These are phyloP conservation scores for Monascus ruber DNA, from an alignment of 2,329 filamentous ascomycete genomes.

Conservation along the genomic window DNA sequence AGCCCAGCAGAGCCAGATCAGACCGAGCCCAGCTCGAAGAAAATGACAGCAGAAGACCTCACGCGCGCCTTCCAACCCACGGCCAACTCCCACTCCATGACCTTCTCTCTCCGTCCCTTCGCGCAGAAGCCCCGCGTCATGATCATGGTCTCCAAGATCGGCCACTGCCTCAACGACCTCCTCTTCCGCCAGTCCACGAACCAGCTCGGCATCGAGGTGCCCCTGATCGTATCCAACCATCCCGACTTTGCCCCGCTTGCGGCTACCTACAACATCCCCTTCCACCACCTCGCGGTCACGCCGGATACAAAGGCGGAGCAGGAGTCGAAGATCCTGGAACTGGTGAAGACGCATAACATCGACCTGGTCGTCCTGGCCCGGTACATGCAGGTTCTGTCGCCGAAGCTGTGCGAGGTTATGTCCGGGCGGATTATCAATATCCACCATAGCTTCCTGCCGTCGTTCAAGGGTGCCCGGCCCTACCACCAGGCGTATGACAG, in stretches of 20 bases:
- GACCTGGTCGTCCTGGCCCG: conserved; percentile 72
- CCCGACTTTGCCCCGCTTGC: conserved; percentile 60
- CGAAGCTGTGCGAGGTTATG: conserved; percentile 64
- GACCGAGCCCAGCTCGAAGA: conserved; percentile 31
- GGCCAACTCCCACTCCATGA: conserved; percentile 54
- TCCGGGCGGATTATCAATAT: conserved; percentile 85
- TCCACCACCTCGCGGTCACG: conserved; percentile 69
- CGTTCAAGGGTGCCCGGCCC: conserved; percentile 78
- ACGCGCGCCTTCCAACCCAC: conserved; percentile 47
- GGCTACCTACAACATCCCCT: conserved; percentile 62
- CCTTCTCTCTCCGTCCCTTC: conserved; percentile 58
- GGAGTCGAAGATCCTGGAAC: conserved; percentile 58
- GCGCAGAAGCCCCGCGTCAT: conserved; percentile 62
- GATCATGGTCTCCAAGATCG: conserved; percentile 85
- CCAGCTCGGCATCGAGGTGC: conserved; percentile 64
- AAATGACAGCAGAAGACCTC: conserved; percentile 39
- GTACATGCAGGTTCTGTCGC: conserved; percentile 80
- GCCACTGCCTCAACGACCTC: conserved; percentile 74
- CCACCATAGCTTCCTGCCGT: conserved; percentile 76
- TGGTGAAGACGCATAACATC: conserved; percentile 57
- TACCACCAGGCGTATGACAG: conserved; percentile 82
- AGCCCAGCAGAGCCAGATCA: conserved; percentile 34
- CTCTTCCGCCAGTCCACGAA: conserved; percentile 66
- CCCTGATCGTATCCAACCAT: conserved; percentile 74
- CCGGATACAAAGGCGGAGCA: conserved; percentile 67